Base-by-base conservation (phyloP, 2,329 filamentous ascomycete genomes). In the Fonsecaea erecta region DNA sequence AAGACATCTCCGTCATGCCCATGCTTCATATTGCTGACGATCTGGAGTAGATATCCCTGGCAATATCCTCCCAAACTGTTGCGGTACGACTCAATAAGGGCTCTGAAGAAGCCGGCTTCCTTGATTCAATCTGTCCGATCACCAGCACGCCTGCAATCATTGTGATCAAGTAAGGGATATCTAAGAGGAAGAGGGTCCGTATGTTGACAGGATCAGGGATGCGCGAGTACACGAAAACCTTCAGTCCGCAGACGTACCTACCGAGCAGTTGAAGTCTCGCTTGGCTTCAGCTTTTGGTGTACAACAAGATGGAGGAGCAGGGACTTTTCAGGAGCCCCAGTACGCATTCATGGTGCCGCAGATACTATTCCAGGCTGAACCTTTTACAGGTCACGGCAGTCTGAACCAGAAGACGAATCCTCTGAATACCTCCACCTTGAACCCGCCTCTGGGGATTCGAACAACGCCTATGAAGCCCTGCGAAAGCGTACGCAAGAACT, bases 61-160 rank as follows among this genome's bases (percentile, higher is more conserved):
- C 67, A 75, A 76, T 65, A 73, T 74, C 54, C 28, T 80, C 83
- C 37, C 86, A 88, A 73, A 85, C 91, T 2, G 82, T 97, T 21
- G 79, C 89, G 7, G 81, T 97, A 24, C 86, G 89, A 57, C 82
- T 97, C 24, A 78, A 83, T 35, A 87, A 88, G 18, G 91, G 89
- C 24, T 93, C 90, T 1, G 85, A 90, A 70, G 93, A 97, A 80
- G 92, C 92, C 9, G 88, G 86, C 5, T 96, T 92, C 73, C 82
- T 98, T 14, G 85, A 88, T 9, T 91, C 91, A 52, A 91, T 97
- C 73, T 96, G 92, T 72, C 91, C 92, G 0, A 81, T 97, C n/a
- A 85, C 86, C 0, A 87, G 87, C 70, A 87, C 87, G n/a, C 93
- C 94, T 0, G 90, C 90, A 1, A 78, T 97, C 8, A 84, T 97